phyloP scores from a whole-genome alignment of 345 rosid species.

The Crucihimalaya himalaica region DNA sequence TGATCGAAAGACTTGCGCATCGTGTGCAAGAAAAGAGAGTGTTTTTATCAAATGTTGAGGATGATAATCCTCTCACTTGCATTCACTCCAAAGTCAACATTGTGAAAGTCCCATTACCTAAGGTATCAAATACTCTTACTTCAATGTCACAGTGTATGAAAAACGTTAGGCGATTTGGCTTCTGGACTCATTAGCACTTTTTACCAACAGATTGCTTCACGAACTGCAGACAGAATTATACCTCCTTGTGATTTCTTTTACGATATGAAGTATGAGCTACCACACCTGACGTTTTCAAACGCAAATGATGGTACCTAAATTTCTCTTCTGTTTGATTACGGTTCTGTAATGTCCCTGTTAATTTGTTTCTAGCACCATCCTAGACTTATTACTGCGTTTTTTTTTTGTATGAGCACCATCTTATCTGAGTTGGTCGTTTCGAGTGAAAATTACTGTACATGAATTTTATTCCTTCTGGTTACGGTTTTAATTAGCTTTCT shows the following conservation, averaged over 20 bases:
- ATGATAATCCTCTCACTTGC: slow-evolving; percentile 51
- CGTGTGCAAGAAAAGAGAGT: slow-evolving; percentile 37
- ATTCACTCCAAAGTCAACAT: slow-evolving; percentile 33
- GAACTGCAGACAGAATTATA: slow-evolving; percentile 27
- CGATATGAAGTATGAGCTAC: slow-evolving; percentile 39
- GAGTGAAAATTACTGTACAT: neutral
- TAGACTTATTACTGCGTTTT: too few relatives aligned
- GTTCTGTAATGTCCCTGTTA: too few relatives aligned
- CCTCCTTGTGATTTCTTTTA: slow-evolving; percentile 40
- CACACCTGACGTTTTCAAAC: neutral
- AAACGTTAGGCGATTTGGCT: neutral
- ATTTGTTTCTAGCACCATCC: too few relatives aligned
- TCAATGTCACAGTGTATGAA: neutral
- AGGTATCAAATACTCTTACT: slow-evolving; percentile 25
- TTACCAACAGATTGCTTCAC: slow-evolving; percentile 28
- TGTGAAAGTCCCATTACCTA: slow-evolving; percentile 31
- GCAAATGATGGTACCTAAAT: neutral
- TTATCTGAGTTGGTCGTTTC: neutral
- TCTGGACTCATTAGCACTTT: neutral
- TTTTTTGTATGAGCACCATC: neutral
- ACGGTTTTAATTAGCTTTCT: neutral
- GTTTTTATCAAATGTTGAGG: slow-evolving; percentile 46
- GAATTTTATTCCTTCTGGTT: neutral
- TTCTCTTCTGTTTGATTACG: neutral
- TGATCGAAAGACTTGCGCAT: slow-evolving; percentile 30